phyloP scores from a whole-genome alignment of 805 yeast species.

The Millerago galiae region DNA sequence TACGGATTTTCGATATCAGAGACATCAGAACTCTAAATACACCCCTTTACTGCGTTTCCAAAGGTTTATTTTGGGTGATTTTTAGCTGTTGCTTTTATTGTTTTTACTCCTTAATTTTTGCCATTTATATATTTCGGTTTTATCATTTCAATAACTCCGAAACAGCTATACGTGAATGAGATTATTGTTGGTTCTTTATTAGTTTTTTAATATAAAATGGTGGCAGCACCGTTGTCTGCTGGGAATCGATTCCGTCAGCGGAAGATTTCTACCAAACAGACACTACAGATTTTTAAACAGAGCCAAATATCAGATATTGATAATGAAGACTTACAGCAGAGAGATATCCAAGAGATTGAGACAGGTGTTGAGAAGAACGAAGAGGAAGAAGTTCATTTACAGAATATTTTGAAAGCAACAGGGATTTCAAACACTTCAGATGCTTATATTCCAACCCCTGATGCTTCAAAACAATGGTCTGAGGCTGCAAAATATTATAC shows the following conservation, averaged over 20 bases:
- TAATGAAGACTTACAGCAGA: conserved; percentile 61
- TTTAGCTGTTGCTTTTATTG: too few relatives aligned
- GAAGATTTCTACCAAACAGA: conserved; percentile 88
- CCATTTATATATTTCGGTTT: too few relatives aligned
- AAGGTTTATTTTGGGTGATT: too few relatives aligned
- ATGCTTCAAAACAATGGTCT: conserved; percentile 78
- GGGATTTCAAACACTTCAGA: conserved; percentile 51
- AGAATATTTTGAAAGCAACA: conserved; percentile 80
- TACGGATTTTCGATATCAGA: background rate
- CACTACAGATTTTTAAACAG: conserved; percentile 69
- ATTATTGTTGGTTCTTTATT: too few relatives aligned
- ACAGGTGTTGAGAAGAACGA: conserved; percentile 98
- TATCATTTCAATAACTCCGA: too few relatives aligned
- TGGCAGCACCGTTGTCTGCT: conserved; percentile 20
- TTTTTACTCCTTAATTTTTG: too few relatives aligned
- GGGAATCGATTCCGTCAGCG: conserved; percentile 75
- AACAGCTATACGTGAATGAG: too few relatives aligned
- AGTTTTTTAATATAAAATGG: conserved; percentile 3
- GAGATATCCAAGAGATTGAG: conserved; percentile 85
- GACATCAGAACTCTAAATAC: too few relatives aligned
- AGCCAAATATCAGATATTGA: conserved; percentile 77
- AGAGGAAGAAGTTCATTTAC: conserved; percentile 94
- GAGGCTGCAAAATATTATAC: conserved; percentile 70
- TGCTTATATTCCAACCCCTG: conserved; percentile 89
- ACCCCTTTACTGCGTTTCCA: background rate